Percentiles rank a stretch among this genome's conserved stretches.
Conservation (phyloP, 2,329 filamentous ascomycete species). For the Trichoderma pleuroti region DNA sequence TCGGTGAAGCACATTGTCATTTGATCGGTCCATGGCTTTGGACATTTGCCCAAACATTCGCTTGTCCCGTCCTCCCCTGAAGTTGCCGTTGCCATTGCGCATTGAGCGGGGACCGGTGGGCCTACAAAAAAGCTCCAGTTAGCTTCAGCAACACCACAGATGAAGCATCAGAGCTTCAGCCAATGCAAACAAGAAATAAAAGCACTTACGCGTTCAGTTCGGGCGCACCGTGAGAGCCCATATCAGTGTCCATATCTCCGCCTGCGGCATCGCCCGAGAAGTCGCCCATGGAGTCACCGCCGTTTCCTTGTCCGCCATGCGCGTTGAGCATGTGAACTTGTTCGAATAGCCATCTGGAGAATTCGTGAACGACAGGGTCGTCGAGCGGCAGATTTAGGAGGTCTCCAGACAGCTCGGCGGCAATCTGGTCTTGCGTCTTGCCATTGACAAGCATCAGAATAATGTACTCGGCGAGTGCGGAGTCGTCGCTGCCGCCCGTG, state of each 20-base stretch:
- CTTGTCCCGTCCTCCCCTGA: constrained; percentile 64
- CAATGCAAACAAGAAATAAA: not conserved
- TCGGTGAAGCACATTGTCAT: constrained; percentile 74
- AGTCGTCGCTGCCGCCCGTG: constrained; percentile 70
- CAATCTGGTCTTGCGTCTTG: constrained; percentile 87
- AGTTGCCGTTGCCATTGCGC: constrained; percentile 61
- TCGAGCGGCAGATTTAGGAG: constrained; percentile 78
- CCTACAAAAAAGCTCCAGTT: constrained; percentile 43
- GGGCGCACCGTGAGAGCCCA: constrained; percentile 56
- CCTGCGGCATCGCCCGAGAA: constrained; percentile 33
- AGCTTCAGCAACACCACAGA: not conserved
- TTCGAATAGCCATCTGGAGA: constrained; percentile 90
- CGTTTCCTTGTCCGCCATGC: constrained; percentile 46
- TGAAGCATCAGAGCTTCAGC: not conserved
- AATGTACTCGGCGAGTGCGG: constrained; percentile 90
- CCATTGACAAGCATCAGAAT: constrained; percentile 96
- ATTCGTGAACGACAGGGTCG: constrained; percentile 76
- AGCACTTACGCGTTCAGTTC: constrained; percentile 58
- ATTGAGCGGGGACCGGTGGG: constrained; percentile 94
- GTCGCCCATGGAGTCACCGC: constrained; percentile 27
- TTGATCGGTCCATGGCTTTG: constrained; percentile 73
- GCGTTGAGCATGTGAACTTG: constrained; percentile 68
- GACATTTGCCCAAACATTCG: constrained; percentile 82
- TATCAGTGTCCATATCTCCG: constrained; percentile 64
- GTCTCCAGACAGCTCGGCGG: constrained; percentile 81